Conservation (phyloP, 2,329 filamentous ascomycete genomes). For the Falciphora oryzae region DNA sequence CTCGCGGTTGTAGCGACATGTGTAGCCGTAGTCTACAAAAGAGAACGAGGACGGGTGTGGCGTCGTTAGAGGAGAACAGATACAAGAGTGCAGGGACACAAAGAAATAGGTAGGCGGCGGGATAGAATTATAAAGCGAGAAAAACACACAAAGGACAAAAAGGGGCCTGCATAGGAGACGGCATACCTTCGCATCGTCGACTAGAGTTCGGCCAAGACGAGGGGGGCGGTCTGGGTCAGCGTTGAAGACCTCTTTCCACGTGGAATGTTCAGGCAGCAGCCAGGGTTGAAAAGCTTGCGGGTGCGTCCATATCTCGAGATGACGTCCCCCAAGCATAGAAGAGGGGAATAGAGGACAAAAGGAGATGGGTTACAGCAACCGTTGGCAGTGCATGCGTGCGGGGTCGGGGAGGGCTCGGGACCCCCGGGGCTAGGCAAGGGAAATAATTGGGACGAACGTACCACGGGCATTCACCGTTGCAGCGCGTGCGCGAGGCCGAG, state of each 20-base stretch:
- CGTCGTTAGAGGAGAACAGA: background rate
- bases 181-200: conserved; percentile 31
- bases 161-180: conserved; percentile 15
- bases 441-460: conserved; percentile 19
- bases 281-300: background rate
- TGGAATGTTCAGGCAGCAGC: background rate
- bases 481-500: conserved; percentile 34
- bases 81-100: conserved; percentile 15
- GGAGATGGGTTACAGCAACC: conserved; percentile 3
- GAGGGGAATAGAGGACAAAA: background rate
- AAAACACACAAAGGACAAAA: background rate
- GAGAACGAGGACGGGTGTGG: background rate
- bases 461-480: conserved; percentile 35
- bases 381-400: background rate
- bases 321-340: background rate
- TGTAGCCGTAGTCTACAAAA: conserved; percentile 30
- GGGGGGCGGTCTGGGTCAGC: background rate
- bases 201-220: conserved; percentile 15
- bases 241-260: background rate
- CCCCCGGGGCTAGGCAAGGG: background rate
- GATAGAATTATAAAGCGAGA: background rate
- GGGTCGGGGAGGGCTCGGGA: background rate
- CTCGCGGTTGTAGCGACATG: conserved; percentile 30
- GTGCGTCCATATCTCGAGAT: background rate
- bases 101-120: background rate